Evolutionary conservation across 2,329 filamentous ascomycete species (phyloP), one percentile per base, ranked within the genome.

Genomic region (Alternaria triticimaculans): DNA sequence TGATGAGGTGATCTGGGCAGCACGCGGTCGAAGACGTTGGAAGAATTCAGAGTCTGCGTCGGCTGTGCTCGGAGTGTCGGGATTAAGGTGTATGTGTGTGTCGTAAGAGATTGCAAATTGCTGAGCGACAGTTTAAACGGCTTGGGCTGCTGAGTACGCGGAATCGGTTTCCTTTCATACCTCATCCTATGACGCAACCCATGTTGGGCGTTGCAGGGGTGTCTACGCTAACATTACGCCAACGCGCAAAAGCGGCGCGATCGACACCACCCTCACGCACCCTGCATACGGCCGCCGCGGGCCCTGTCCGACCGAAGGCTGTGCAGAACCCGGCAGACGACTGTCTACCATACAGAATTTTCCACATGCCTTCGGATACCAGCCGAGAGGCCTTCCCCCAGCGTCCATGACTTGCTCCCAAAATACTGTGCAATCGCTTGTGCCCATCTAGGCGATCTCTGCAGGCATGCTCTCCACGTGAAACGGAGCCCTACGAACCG

Each of bases 1-100:
- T 70, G 75, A 75, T 78, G 75, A 75, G 72, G 76, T 78, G 74
- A 79, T 76, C 70, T 71, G 63, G 58, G 61, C 67, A 49, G 72
- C 69, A 66, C 46, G 58, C 58, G 50, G 63, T 74, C 67, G 75
- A 79, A 77, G 58, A 64, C 43, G 53, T 66, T 77, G 64, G 74
- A 77, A 76, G 62, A 63, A 48, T 64, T 66, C 61, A 28, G 59
- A 66, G 59, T 60, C 44, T 65, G 64, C 65, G 43, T 69, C 70
- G 70, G 71, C 55, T 73, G 46, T 55, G 69, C 43, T 70, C 75
- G 74, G 75, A 72, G 61, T 58, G 54, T 70, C 72, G 72, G 73
- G 49, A 64, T 67, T 75, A 73, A 68, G 67, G 60, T 33, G 43
- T n/a, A 28, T 49, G 58, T 60, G 59, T 67, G 66, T 57, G 68